Evolutionary conservation across 2,329 filamentous ascomycete genomes (phyloP).

Genomic region (Gliomastix tumulicola): DNA sequence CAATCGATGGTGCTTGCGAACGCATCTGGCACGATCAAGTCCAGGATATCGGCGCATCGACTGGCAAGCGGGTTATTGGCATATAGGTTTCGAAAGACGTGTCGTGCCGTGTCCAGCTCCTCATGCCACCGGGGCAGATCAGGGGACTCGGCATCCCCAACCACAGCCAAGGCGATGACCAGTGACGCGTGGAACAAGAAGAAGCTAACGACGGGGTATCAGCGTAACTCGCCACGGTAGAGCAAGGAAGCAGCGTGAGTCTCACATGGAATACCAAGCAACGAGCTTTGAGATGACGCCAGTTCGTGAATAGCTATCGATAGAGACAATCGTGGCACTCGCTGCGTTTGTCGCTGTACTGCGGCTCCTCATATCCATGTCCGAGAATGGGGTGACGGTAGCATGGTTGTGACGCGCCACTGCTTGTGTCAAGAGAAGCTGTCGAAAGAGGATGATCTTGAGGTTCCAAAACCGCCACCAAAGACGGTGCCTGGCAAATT

Average conservation of each 20-base stretch:
- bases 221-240: not conserved
- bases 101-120: slow-evolving; percentile 16
- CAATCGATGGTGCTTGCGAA: too few species aligned
- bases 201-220: too few species aligned
- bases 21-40: slow-evolving; percentile 12
- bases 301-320: slow-evolving; percentile 12
- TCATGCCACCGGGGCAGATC: slow-evolving; percentile 15
- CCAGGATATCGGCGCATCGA: slow-evolving; percentile 18
- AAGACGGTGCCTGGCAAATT: slow-evolving; percentile 16
- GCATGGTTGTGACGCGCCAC: slow-evolving; percentile 10
- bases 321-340: slow-evolving; percentile 15
- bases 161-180: slow-evolving; percentile 16
- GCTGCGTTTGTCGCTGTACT: slow-evolving; percentile 16
- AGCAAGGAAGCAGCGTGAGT: not conserved
- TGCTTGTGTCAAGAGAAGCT: slow-evolving; percentile 15
- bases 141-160: slow-evolving; percentile 15
- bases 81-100: slow-evolving; percentile 13
- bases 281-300: slow-evolving; percentile 13
- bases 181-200: slow-evolving; percentile 23
- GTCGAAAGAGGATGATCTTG: slow-evolving; percentile 20
- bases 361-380: slow-evolving; percentile 13
- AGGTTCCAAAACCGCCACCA: slow-evolving; percentile 25
- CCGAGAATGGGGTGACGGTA: slow-evolving; percentile 3
- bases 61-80: slow-evolving; percentile 14
- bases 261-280: slow-evolving; percentile 23